Percentiles rank a stretch among this genome's conserved stretches.
These are phyloP conservation scores for Opeltia flavorubescens DNA, from an alignment of 495 filamentous ascomycete species.

Conservation along the genomic window DNA sequence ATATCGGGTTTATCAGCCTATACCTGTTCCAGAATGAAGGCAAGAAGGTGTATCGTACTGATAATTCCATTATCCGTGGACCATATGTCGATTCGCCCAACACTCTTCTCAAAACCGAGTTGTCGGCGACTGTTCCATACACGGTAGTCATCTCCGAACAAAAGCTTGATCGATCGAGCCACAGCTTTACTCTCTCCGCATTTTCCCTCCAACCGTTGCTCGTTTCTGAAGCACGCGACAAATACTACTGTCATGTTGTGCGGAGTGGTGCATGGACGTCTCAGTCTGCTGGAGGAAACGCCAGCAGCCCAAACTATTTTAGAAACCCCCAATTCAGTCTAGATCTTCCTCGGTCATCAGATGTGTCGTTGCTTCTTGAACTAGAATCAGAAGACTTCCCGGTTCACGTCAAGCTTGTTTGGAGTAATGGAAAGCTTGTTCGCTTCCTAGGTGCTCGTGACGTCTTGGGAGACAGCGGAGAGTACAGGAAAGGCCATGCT, in stretches of 20 bases:
- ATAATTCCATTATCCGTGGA: conserved; percentile 49
- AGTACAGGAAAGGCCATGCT: conserved; percentile 70
- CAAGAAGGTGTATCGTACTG: conserved; percentile 56
- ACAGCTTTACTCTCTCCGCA: conserved; percentile 73
- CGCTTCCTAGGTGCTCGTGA: conserved; percentile 54
- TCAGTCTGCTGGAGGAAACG: conserved; percentile 71
- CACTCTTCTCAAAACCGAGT: conserved; percentile 63
- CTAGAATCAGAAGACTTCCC: conserved; percentile 42
- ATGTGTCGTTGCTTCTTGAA: conserved; percentile 58
- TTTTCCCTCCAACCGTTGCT: conserved; percentile 49
- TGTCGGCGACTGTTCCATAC: conserved; percentile 43
- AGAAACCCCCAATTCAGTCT: conserved; percentile 78
- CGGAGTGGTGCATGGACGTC: conserved; percentile 55
- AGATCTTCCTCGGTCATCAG: conserved; percentile 36
- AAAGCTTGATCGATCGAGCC: conserved; percentile 48
- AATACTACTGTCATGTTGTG: conserved; percentile 39
- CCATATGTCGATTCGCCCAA: conserved; percentile 92
- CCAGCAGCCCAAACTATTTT: conserved; percentile 57
- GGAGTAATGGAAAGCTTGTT: conserved; percentile 57
- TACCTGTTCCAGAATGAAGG: conserved; percentile 65
- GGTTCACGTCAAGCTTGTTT: conserved; percentile 73
- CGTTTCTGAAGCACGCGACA: conserved; percentile 44
- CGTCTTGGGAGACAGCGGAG: conserved; percentile 64
- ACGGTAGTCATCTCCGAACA: conserved; percentile 72
- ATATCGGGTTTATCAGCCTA: conserved; percentile 67